Evolutionary conservation across 441 rosid genomes (phyloP), one percentile per base, ranked within the genome.

Genomic region (Erysimum pusillum): DNA sequence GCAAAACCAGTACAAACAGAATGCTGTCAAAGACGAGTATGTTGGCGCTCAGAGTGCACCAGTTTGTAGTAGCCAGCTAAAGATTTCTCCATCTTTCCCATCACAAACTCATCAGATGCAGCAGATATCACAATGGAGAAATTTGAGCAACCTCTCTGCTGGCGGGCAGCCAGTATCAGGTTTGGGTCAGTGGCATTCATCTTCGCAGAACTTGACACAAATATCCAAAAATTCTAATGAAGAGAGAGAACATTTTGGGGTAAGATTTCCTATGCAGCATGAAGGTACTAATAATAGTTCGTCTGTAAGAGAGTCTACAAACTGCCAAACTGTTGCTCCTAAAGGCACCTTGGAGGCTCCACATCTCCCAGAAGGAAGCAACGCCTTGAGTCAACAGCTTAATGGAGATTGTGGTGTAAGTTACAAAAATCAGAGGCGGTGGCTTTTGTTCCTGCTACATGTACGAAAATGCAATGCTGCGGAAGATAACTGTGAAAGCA

Each of bases 371-470:
- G 88, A 76, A 73, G 75, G 84, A 53, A 85, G 79, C 69, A 80
- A 78, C 64, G 78, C 83, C 58, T 67, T 85, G 75, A 83, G 78
- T 76, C 91, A 82, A 81, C 82, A 88, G 67, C 84, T 84, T 79
- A 89, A 76, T 78, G 88, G 91, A 65, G 85, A 84, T 69, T 83
- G 83, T 86, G 94, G 87, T 71, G 52, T 81, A 79, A 81, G 73
- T 79, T 76, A 88, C 83, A 71, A 71, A 79, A 88, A 92, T 70
- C 98, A 94, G 79, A 84, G 83, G 69, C 87, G 82, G 78, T 96
- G 99, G 98, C 92, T 96, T 81, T 82, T 96, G 86, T 87, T 92
- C 79, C 76, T 96, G 85, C 83, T 88, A 63, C 99, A 96, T 86
- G 98, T 95, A 38, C 91, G 92, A 22, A 77, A 86, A 69, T 96